Conservation (phyloP, 2,329 filamentous ascomycete genomes). For the Epicoccum sorghinum region DNA sequence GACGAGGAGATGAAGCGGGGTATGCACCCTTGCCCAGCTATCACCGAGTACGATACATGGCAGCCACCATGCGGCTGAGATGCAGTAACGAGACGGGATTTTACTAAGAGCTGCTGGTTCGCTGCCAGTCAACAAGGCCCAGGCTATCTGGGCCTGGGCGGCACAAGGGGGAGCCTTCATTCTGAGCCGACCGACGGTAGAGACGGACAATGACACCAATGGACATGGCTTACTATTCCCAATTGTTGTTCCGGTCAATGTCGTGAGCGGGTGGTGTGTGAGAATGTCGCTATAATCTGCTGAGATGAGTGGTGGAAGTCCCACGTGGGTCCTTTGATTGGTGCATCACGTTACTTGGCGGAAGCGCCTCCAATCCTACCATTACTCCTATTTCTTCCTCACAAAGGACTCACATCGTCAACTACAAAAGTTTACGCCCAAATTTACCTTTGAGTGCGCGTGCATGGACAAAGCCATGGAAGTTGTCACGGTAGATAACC, state of each 20-base stretch:
- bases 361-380: constrained; percentile 6
- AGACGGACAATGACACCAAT: background rate
- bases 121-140: background rate
- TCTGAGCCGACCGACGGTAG: constrained; percentile 1
- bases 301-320: background rate
- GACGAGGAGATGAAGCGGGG: constrained; percentile 3
- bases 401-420: background rate
- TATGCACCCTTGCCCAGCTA: background rate
- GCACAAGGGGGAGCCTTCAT: background rate
- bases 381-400: background rate
- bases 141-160: background rate
- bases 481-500: no score
- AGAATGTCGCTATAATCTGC: constrained; percentile 3
- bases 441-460: no score
- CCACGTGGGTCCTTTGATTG: constrained; percentile 15
- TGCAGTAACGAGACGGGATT: background rate
- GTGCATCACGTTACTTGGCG: constrained; percentile 1
- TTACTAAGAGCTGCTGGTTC: background rate
- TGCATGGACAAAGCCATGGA: no score
- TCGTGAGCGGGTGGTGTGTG: constrained; percentile 1
- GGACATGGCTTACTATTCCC: background rate
- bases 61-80: constrained; percentile 8
- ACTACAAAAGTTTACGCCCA: background rate
- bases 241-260: background rate
- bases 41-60: background rate